Evolutionary conservation across 2,329 filamentous ascomycete species (phyloP), one percentile per base, ranked within the genome.

Genomic region (Epichloe scottii): DNA sequence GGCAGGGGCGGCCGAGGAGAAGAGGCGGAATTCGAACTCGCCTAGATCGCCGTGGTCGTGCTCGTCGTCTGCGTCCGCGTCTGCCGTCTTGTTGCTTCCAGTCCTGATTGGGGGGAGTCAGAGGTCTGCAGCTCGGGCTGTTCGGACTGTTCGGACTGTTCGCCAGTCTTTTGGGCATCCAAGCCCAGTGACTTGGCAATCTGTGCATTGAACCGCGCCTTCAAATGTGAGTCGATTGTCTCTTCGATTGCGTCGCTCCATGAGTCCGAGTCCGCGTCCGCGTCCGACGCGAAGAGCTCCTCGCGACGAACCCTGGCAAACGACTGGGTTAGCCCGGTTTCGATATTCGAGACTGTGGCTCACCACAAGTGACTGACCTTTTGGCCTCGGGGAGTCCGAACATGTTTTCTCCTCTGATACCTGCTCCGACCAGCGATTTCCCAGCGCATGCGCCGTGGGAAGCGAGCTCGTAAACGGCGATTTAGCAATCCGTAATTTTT

Each of bases 21-120:
- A 84, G 30, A 84, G 71, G 8, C 76, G 71, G 59, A 83, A 83
- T 50, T 74, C 70, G 56, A 80, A 82, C 49, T 72, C 71, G 49
- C 51, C 54, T 11, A 41, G 17, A 46, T 72, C 68, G 17, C 51
- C 57, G 7, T 60, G 52, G 21, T 41, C 44, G 4, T 59, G 54
- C 21, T 59, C 61, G 11, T 64, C 58, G 6, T 56, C 58, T 7
- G 59, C 64, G 14, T 66, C 57, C 14, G 58, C 55, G 5, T 41
- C 54, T 14, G 59, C 55, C 2, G 19, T 52, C 15, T 55, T 53
- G 7, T 30, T n/a, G 10, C 3, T 48, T 15, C 11, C 39, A 5
- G 26, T 8, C 26, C 26, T 30, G 26, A 30, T 30, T 10, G 26
- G 7, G 26, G 26, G 26, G 3, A 8, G 19, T 14, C 2, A 30